Conservation (phyloP, 495 filamentous ascomycete species). For the Aspergillus cavernicola region DNA sequence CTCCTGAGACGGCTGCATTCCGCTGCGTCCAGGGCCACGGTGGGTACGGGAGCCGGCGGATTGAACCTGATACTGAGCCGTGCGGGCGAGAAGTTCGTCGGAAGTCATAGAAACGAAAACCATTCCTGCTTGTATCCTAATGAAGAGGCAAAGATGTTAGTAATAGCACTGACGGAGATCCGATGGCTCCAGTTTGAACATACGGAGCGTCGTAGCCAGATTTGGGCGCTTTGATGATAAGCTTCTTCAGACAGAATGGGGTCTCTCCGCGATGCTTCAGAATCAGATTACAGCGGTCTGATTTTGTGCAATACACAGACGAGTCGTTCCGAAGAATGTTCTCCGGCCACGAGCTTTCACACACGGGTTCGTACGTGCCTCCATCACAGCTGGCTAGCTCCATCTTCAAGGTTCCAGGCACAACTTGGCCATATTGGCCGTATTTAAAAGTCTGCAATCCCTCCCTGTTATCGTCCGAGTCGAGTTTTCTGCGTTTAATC, state of each 20-base stretch:
- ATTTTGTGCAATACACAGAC: constrained; percentile 86
- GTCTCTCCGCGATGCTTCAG: constrained; percentile 73
- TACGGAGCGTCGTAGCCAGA: constrained; percentile 82
- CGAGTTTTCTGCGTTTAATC: constrained; percentile 72
- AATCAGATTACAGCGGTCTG: constrained; percentile 77
- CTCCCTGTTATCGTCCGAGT: constrained; percentile 53
- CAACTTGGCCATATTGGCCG: constrained; percentile 78
- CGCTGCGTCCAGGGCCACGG: constrained; percentile 26
- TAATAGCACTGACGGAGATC: background rate
- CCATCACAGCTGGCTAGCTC: constrained; percentile 88
- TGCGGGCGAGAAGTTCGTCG: constrained; percentile 69
- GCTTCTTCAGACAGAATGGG: constrained; percentile 74
- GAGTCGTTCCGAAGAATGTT: constrained; percentile 80
- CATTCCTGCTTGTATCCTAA: constrained; percentile 79
- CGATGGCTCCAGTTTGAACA: constrained; percentile 27
- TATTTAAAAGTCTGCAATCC: constrained; percentile 64
- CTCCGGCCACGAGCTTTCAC: constrained; percentile 62
- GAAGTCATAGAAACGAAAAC: constrained; percentile 84
- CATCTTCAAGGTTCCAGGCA: constrained; percentile 75
- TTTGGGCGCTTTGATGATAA: constrained; percentile 84
- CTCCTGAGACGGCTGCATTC: constrained; percentile 39
- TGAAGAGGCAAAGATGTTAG: constrained; percentile 4
- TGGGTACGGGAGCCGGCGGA: constrained; percentile 39
- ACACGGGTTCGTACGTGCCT: constrained; percentile 60
- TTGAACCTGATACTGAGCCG: constrained; percentile 72